These are phyloP conservation scores for Eucalyptus albens DNA, from an alignment of 345 rosid genomes.

Conservation along the genomic window DNA sequence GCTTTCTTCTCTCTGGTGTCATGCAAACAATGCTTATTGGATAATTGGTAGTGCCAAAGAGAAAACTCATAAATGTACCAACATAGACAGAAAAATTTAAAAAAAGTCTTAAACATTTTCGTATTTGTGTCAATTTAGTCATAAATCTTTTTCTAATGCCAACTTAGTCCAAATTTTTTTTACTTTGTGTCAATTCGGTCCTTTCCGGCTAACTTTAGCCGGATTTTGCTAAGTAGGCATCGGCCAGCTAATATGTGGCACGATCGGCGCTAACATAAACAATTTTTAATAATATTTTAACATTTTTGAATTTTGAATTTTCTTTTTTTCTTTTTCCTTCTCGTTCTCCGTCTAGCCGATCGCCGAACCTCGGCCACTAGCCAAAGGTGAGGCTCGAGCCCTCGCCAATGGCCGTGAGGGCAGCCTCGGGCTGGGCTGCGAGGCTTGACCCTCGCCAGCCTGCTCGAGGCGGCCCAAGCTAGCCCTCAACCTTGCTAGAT, in stretches of 20 bases:
- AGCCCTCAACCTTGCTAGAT: too few relatives aligned
- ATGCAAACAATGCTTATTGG: background rate
- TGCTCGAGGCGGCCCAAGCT: too few relatives aligned
- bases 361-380: rapidly evolving
- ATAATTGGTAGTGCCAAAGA: background rate
- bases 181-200: rapidly evolving
- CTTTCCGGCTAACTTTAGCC: rapidly evolving
- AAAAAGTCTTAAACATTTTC: background rate
- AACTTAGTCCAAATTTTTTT: too few relatives aligned
- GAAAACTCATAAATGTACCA: background rate
- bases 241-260: rapidly evolving
- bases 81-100: background rate
- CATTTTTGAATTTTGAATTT: too few relatives aligned
- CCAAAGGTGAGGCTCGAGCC: too few relatives aligned
- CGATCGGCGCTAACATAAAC: rapidly evolving
- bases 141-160: rapidly evolving
- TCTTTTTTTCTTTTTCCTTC: too few relatives aligned
- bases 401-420: too few relatives aligned
- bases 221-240: rapidly evolving
- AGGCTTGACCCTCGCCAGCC: too few relatives aligned
- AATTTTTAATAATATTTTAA: too few relatives aligned
- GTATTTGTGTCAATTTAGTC: rapidly evolving
- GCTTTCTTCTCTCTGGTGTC: background rate
- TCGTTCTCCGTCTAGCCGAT: rapidly evolving
- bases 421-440: too few relatives aligned